Conservation (phyloP, 2,329 filamentous ascomycete genomes). For the Aureobasidium namibiae region DNA sequence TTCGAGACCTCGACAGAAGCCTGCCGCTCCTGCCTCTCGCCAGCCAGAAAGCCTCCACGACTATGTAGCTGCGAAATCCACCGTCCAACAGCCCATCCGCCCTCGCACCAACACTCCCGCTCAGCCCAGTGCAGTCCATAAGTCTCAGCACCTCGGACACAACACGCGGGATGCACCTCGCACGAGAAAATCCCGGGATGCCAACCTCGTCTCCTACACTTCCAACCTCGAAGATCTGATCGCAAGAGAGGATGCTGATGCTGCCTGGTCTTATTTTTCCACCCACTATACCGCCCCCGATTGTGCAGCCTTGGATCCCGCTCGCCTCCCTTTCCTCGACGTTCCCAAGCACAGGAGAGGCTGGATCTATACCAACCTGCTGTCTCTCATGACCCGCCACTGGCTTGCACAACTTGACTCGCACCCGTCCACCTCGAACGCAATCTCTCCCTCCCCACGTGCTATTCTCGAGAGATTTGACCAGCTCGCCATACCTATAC, state of each 20-base stretch:
- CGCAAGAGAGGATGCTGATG: background rate
- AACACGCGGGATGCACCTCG: background rate
- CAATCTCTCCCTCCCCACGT: background rate
- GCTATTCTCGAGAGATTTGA: background rate
- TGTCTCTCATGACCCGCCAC: background rate
- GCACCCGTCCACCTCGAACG: background rate
- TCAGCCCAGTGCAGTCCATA: background rate
- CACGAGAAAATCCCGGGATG: background rate
- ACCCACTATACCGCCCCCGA: background rate
- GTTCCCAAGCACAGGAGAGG: background rate
- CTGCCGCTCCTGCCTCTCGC: background rate
- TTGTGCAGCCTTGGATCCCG: background rate
- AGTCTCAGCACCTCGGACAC: background rate
- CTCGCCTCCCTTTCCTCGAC: background rate
- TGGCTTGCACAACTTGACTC: background rate
- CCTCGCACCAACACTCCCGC: background rate
- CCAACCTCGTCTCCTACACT: background rate
- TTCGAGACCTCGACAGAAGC: background rate
- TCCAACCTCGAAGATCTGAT: background rate
- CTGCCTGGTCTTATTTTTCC: conserved; percentile 4
- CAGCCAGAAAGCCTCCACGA: background rate
- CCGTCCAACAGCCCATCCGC: background rate
- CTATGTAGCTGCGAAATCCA: background rate
- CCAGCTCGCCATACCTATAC: background rate
- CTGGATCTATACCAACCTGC: background rate